Conservation (phyloP, 495 filamentous ascomycete species). For the Cairneyella variabilis region DNA sequence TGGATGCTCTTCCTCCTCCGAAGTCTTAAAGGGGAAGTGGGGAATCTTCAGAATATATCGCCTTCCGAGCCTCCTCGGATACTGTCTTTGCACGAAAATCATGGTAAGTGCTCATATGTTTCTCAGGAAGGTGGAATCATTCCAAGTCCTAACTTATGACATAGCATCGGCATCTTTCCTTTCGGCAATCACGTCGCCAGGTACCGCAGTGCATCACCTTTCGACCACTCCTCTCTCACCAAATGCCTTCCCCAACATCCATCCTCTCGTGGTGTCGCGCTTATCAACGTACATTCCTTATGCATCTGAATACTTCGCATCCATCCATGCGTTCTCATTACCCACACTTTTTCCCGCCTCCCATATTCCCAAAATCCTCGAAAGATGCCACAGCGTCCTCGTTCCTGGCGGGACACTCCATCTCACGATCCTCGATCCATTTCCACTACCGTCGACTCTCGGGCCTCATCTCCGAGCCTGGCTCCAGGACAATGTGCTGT, state of each 20-base stretch:
- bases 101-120: conserved; percentile 19
- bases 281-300: conserved; percentile 20
- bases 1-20: conserved; percentile 23
- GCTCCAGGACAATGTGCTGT: conserved; percentile 43
- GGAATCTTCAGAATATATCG: neutral
- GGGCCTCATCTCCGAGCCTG: conserved; percentile 42
- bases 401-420: conserved; percentile 34
- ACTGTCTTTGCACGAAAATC: conserved; percentile 22
- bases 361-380: conserved; percentile 19
- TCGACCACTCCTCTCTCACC: conserved; percentile 17
- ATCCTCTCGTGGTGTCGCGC: conserved; percentile 14
- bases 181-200: conserved; percentile 7
- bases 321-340: conserved; percentile 20
- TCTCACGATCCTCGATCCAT: conserved; percentile 43
- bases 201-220: conserved; percentile 22
- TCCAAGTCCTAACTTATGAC: neutral
- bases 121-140: too few relatives aligned
- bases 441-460: conserved; percentile 36
- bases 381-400: conserved; percentile 23
- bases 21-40: conserved; percentile 1
- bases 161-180: conserved; percentile 22
- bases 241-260: conserved; percentile 17
- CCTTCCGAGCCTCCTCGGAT: conserved; percentile 3
- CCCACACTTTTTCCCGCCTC: conserved; percentile 18
- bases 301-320: conserved; percentile 17